Conservation (phyloP, 106 monocot species). For the Ottelia alismoides region DNA sequence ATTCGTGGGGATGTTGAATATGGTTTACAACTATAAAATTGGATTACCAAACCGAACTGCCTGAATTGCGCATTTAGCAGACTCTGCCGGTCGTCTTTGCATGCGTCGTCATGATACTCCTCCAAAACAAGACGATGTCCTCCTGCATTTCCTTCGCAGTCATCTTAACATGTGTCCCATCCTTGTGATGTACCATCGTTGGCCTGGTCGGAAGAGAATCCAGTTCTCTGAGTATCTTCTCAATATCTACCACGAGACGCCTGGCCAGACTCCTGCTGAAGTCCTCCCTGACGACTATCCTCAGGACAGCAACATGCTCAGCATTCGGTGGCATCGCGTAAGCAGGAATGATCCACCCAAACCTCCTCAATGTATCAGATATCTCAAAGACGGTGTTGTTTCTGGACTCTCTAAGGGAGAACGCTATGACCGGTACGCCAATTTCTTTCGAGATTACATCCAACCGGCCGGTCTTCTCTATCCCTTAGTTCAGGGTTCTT, state of each 20-base stretch:
- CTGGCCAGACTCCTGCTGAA: conserved; percentile 61
- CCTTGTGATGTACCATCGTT: not conserved
- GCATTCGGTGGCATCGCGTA: conserved; percentile 82
- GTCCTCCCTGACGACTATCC: conserved; percentile 82
- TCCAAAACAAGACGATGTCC: conserved; percentile 32
- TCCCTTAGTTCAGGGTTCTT: conserved; percentile 30
- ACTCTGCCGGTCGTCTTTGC: conserved; percentile 53
- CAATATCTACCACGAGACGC: conserved; percentile 43
- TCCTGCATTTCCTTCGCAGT: conserved; percentile 17
- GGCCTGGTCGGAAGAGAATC: conserved; percentile 16
- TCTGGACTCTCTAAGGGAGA: conserved; percentile 54
- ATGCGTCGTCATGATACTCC: conserved; percentile 23
- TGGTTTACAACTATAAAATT: too few relatives aligned
- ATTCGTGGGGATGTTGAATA: too few relatives aligned
- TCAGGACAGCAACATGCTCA: conserved; percentile 47
- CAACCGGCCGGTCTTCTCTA: conserved; percentile 44
- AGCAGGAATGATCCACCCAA: conserved; percentile 80
- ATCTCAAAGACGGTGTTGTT: conserved; percentile 48
- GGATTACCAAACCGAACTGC: too few relatives aligned
- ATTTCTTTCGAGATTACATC: conserved; percentile 59
- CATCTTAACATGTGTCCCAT: conserved; percentile 18
- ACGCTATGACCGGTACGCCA: conserved; percentile 72
- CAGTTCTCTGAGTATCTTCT: conserved; percentile 36
- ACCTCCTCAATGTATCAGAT: conserved; percentile 45
- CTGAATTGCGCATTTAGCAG: too few relatives aligned